Evolutionary conservation across 495 filamentous ascomycete genomes (phyloP), one percentile per base, ranked within the genome.

Genomic region (Thozetella sp.): DNA sequence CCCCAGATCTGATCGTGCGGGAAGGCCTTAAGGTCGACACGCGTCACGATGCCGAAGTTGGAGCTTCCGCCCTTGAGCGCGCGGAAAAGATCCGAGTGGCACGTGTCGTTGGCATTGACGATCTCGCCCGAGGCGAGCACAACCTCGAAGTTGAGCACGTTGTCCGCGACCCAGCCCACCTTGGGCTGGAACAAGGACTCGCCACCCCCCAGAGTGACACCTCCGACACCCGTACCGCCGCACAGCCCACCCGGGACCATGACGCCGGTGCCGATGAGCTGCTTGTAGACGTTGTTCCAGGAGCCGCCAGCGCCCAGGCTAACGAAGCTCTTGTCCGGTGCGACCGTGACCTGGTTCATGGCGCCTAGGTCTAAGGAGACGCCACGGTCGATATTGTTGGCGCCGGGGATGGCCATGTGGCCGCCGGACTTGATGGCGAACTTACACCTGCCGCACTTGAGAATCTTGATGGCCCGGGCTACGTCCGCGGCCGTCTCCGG

Each of bases 61-160:
- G 79, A 83, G 58, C 73, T 77, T 13, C 83, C 84, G 2, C 83
- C 84, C 66, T 83, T 84, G 55, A 88, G 67, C 24, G 85, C 84
- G 72, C 77, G 80, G 73, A 74, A 87, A 1, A 89, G 75, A 64
- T 87, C 81, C 2, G 62, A 15, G 66, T 84, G 65, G 17, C 51
- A 58, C 15, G 55, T 63, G 34, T 70, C 58, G 59, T 74, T 81
- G 3, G 74, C 80, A 9, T 72, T 62, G 13, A 85, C 70, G 46
- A 86, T 67, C 0, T 67, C 61, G 0, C 83, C 81, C 51, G 83
- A 72, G n/a, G 82, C 69, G 3, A 76, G 53, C 10, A 83, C 78
- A 2, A 77, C 75, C 63, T 86, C 72, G 60, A 77, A 86, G 43
- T 72, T 74, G 27, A 70, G 63, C 11, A 86, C 79, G 37, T 81